Conservation (phyloP, 2,329 filamentous ascomycete genomes). For the Penicillium polonicum region DNA sequence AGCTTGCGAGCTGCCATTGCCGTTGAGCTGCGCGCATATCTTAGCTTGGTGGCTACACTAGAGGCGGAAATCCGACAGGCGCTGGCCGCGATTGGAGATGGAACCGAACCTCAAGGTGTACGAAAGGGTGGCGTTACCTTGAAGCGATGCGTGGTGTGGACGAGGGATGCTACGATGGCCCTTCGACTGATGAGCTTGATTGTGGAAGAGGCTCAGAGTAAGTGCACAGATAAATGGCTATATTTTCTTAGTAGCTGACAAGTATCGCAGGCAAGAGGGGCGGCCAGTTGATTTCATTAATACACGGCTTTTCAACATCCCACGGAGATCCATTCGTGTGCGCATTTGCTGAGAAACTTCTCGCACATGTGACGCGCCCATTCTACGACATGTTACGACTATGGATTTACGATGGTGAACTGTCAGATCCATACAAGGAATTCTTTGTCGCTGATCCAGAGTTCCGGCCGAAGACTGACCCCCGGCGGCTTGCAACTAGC, state of each 20-base stretch:
- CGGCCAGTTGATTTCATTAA: constrained; percentile 87
- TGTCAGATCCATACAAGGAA: constrained; percentile 92
- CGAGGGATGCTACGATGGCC: constrained; percentile 93
- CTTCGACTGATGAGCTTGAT: constrained; percentile 90
- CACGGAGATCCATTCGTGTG: constrained; percentile 95
- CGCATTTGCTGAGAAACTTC: constrained; percentile 84
- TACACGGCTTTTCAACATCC: constrained; percentile 88
- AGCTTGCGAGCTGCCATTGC: constrained; percentile 85
- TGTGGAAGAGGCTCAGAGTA: constrained; percentile 80
- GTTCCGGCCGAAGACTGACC: constrained; percentile 50
- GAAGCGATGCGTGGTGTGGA: constrained; percentile 96
- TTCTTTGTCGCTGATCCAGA: constrained; percentile 92
- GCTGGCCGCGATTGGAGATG: constrained; percentile 62
- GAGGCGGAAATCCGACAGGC: constrained; percentile 89
- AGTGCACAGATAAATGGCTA: constrained; percentile 25
- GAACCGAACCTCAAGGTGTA: constrained; percentile 65
- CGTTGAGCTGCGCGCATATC: constrained; percentile 80
- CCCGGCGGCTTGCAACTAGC: constrained; percentile 65
- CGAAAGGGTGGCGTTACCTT: constrained; percentile 88
- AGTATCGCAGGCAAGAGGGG: constrained; percentile 62
- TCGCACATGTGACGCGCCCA: constrained; percentile 82
- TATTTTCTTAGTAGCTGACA: constrained; percentile 12
- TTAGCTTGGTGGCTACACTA: constrained; percentile 85
- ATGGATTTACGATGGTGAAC: constrained; percentile 98
- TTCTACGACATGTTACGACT: constrained; percentile 95